Evolutionary conservation across 148 eudicot genomes (phyloP), one percentile per base, ranked within the genome.

Genomic region (Bassia scoparia): DNA sequence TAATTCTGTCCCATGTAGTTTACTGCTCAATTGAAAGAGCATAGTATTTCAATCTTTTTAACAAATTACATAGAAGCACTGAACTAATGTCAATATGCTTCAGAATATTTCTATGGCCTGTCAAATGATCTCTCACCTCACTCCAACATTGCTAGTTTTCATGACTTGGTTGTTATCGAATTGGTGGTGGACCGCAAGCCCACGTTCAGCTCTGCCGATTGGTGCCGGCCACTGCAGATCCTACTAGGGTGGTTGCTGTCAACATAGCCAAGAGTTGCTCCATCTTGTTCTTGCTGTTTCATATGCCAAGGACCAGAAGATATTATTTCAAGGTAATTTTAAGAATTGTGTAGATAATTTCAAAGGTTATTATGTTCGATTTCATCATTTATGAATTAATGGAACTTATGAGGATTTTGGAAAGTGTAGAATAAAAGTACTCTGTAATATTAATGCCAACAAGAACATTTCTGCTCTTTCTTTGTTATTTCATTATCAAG

Each of bases 151-250:
- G 89, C 83, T 55, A 89, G 71, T 81, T 95, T 91, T 80, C 82
- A 84, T 75, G 97, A 95, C 68, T 75, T 91, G 75, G 82, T 81
- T 33, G 81, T 95, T 95, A 81, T 58, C 87, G 85, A 72, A 79
- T 91, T 76, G 98, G 98, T 35, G 97, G 98, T 74, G 98, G 98
- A 23, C 97, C 97, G 44, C 96, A 86, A 81, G 98, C 98, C 98
- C 98, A 70, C 91, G 96, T 34, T 95, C 97, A 44, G 98, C 98
- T 83, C 77, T 95, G 78, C 98, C 98, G 18, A 90, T 86, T 77
- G 98, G 98, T 46, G 98, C 98, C 34, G 90, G 91, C 97, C 76
- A 85, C 90, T 72, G 93, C 98, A 2, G 97, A 91, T 65, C 98
- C 90, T 18, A 87, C 86, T 58, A 82, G 98, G 78, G 81, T 91